Base-by-base conservation (phyloP, 345 rosid species). In the Linum tenue region DNA sequence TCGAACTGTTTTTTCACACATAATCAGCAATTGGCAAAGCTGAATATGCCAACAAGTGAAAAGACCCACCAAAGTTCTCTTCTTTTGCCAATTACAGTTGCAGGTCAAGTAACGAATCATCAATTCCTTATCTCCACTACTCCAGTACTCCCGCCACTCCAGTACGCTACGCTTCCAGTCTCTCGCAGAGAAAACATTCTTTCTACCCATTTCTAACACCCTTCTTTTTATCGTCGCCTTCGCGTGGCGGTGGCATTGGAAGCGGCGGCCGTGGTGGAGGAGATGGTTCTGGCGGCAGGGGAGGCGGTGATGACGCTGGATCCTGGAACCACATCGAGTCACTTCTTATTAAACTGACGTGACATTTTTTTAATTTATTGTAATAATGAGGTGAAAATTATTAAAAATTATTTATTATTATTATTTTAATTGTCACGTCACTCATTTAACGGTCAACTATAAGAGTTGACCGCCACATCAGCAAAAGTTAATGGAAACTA, bases 251-350 rank as follows among this genome's bases (percentile, higher is more conserved):
- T 10, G 59, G 41, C 5, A 72, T 64, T 2, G 72, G 67, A 14
- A 41, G 35, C 5, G 69, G 56, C 7, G 75, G 76, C 0, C 70
- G 78, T 0, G 70, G 71, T 0, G 74, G 77, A 0, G 80, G 78
- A 0, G 78, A 75, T 3, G 79, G 73, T 0, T 72, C 70, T 0
- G 73, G 70, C 0, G 63, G 67, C 7, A 68, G 56, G 1, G 77
- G 64, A 8, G 69, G 38, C 15, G 78, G 57, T 1, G 80, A 67
- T 40, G 81, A 72, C 41, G 81, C 73, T 8, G 67, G 62, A 48
- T 72, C 69, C 55, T 81, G 77, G 58, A 79, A 85, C 71, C 62
- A 76, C 38, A 58, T 69, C 0, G 90, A 83, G 55, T 81, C 85
- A 36, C 60, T 78, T 39, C 74, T 83, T n/a, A n/a, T n/a, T n/a